A percentile compares a stretch with the other conserved stretches of the same genome.
phyloP scores from a whole-genome alignment of 495 filamentous ascomycete species.

The Aspergillus sparsus region DNA sequence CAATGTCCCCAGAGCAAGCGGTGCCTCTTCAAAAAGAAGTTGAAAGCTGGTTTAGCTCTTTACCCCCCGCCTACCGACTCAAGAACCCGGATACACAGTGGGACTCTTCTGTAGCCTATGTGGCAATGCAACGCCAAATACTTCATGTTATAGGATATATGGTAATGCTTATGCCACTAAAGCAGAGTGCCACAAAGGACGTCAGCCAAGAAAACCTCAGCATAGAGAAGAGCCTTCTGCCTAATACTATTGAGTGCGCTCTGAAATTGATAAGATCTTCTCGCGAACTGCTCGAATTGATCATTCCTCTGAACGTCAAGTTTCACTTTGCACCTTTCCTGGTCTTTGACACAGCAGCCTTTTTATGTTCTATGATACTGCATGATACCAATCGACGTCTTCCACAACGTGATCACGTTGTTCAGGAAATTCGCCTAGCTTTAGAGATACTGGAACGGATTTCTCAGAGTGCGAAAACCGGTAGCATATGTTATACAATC shows the following conservation, averaged over 20 bases:
- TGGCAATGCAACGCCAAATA: constrained; percentile 51
- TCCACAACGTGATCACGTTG: constrained; percentile 42
- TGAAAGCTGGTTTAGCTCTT: constrained; percentile 41
- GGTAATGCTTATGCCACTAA: constrained; percentile 46
- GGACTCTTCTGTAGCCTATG: constrained; percentile 44
- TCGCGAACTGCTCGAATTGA: constrained; percentile 41
- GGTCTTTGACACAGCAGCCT: constrained; percentile 52
- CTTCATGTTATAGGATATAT: constrained; percentile 51
- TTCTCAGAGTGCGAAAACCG: constrained; percentile 34
- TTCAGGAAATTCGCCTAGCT: constrained; percentile 40
- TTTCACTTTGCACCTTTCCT: constrained; percentile 56
- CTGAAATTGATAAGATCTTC: constrained; percentile 45
- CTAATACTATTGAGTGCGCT: constrained; percentile 40
- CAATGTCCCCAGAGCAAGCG: constrained; percentile 17
- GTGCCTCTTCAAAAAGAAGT: constrained; percentile 32
- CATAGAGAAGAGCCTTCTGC: constrained; percentile 33
- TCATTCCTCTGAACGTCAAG: constrained; percentile 47
- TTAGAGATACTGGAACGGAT: constrained; percentile 42
- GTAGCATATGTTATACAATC: constrained; percentile 28
- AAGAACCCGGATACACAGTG: constrained; percentile 44
- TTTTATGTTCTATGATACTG: constrained; percentile 52
- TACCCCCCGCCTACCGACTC: constrained; percentile 46
- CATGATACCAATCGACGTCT: constrained; percentile 46
- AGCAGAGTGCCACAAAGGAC: constrained; percentile 41
- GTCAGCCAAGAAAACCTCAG: constrained; percentile 25